A percentile compares a stretch with the other conserved stretches of the same genome.
These are phyloP conservation scores for Naematelia aurantialba DNA, from an alignment of 768 basidiomycete genomes.

Conservation along the genomic window DNA sequence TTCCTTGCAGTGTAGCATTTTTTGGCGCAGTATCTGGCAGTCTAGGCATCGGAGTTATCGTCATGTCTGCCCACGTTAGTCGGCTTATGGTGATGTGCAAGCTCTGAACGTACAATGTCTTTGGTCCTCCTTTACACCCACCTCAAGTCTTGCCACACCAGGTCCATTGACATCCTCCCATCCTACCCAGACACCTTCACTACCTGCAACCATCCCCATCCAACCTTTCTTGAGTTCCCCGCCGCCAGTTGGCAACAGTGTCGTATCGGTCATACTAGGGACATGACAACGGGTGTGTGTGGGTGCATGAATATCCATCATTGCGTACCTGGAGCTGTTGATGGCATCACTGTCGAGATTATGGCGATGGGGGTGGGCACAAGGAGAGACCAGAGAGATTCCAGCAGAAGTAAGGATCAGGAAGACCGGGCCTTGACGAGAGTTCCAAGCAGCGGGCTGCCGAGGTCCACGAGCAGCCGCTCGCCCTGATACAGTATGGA, in stretches of 20 bases:
- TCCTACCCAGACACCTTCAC: constrained; percentile 34
- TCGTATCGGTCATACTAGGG: background rate
- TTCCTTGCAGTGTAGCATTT: constrained; percentile 13
- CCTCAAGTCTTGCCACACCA: constrained; percentile 23
- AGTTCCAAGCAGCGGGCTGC: constrained; percentile 12
- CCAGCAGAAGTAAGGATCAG: constrained; percentile 15
- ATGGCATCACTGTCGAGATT: background rate
- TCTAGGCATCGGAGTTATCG: constrained; percentile 2
- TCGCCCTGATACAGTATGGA: background rate
- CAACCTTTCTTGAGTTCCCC: constrained; percentile 22
- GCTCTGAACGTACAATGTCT: constrained; percentile 29
- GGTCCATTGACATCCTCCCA: constrained; percentile 18
- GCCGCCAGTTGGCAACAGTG: constrained; percentile 10
- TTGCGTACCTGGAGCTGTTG: constrained; percentile 8
- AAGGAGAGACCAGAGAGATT: constrained; percentile 25
- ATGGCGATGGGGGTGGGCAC: background rate
- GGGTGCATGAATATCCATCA: constrained; percentile 22
- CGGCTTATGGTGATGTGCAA: constrained; percentile 1
- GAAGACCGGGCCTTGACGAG: constrained; percentile 23
- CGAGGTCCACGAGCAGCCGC: constrained; percentile 23
- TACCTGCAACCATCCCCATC: constrained; percentile 21
- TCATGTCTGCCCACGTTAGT: background rate
- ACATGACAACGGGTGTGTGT: constrained; percentile 23
- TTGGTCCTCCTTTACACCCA: constrained; percentile 20
- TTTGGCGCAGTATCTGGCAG: background rate